phyloP scores from a whole-genome alignment of 1,284 basidiomycete genomes.

The Irpex rosettiformis region DNA sequence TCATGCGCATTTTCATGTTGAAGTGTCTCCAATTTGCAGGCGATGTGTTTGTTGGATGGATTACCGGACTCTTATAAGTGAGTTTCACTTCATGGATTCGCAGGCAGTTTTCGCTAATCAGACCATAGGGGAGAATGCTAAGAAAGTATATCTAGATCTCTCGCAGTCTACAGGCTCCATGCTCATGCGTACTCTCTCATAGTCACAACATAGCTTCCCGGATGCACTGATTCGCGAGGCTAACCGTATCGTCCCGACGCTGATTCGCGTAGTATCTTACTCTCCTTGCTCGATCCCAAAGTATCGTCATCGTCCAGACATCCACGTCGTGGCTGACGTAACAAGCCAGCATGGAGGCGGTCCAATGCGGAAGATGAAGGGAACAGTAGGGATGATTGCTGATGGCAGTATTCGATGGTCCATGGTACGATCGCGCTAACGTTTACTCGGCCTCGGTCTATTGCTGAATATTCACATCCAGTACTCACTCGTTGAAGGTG shows the following conservation, averaged over 20 bases:
- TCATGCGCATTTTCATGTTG: too few species aligned
- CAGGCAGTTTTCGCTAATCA: not conserved
- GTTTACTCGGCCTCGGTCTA: conserved; percentile 16
- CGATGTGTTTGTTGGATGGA: conserved; percentile 58
- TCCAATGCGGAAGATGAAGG: conserved; percentile 32
- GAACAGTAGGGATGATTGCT: conserved; percentile 47
- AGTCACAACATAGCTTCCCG: conserved; percentile 26
- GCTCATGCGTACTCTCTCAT: not conserved
- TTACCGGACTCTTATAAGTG: conserved; percentile 50
- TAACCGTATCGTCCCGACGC: conserved; percentile 50
- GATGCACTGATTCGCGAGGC: conserved; percentile 40
- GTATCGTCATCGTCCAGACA: conserved; percentile 41
- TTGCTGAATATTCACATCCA: conserved; percentile 14
- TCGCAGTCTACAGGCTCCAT: not conserved
- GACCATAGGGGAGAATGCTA: not conserved
- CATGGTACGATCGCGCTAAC: conserved; percentile 36
- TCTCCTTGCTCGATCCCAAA: conserved; percentile 32
- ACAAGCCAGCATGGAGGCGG: conserved; percentile 25
- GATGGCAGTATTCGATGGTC: conserved; percentile 52
- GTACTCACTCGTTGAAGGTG: conserved; percentile 20
- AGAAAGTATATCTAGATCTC: not conserved
- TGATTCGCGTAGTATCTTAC: conserved; percentile 42
- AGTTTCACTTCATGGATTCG: conserved; percentile 18
- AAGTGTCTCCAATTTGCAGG: too few species aligned
- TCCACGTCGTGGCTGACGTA: conserved; percentile 46